Evolutionary conservation across 192 early-diverging fungal genomes (phyloP).

Genomic region (Umbelopsis sp.): DNA sequence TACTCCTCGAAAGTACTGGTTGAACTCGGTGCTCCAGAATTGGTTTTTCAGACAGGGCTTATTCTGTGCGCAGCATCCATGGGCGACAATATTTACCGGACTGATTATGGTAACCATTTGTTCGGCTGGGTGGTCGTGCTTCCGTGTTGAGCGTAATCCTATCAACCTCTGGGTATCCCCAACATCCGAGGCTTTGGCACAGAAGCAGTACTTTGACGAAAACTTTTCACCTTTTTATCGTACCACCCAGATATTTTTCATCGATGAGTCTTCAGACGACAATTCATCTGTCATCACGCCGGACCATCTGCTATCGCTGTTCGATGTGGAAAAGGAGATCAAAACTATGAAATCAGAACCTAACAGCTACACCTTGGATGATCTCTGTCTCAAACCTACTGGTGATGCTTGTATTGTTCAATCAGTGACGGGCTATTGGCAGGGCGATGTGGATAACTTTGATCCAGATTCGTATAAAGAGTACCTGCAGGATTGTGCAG

Average conservation of each 20-base stretch:
- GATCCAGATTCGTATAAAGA: slow-evolving; percentile 43
- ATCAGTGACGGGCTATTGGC: slow-evolving; percentile 68
- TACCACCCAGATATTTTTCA: slow-evolving; percentile 63
- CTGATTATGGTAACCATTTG: slow-evolving; percentile 48
- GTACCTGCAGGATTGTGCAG: slow-evolving; percentile 47
- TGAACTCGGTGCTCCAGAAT: slow-evolving; percentile 53
- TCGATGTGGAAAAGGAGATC: slow-evolving; percentile 52
- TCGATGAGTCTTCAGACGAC: slow-evolving; percentile 32
- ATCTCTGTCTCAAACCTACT: slow-evolving; percentile 62
- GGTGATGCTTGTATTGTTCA: slow-evolving; percentile 63
- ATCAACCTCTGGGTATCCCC: slow-evolving; percentile 65
- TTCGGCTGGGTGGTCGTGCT: slow-evolving; percentile 57
- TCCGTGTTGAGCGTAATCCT: slow-evolving; percentile 57
- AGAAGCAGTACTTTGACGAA: slow-evolving; percentile 62
- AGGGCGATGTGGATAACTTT: slow-evolving; percentile 49
- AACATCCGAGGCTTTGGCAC: slow-evolving; percentile 48
- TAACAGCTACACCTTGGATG: slow-evolving; percentile 44
- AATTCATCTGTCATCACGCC: slow-evolving; percentile 42
- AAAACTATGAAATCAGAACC: slow-evolving; percentile 37
- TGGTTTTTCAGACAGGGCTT: slow-evolving; percentile 64
- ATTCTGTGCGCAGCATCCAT: slow-evolving; percentile 57
- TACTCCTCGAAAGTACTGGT: slow-evolving; percentile 47
- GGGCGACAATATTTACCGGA: slow-evolving; percentile 45
- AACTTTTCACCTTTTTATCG: slow-evolving; percentile 69
- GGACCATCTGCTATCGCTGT: slow-evolving; percentile 46